phyloP scores from a whole-genome alignment of 73 alveolate species.

The Urostyla sp. region DNA sequence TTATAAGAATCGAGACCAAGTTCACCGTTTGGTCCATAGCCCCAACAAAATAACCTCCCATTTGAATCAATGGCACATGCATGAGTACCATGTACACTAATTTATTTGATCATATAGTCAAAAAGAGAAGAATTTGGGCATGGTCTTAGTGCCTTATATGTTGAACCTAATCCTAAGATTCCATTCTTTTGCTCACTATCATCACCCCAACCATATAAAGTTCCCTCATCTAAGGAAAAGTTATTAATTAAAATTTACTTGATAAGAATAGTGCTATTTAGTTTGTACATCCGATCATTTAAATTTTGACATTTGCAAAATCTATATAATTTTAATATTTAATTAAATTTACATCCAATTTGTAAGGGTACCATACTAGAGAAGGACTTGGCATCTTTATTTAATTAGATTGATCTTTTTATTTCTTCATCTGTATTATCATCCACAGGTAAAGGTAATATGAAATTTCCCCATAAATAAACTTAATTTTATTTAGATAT shows the following conservation, averaged over 20 bases:
- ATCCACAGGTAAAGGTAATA: conserved; percentile 22
- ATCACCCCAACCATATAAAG: conserved; percentile 55
- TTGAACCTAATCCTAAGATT: conserved; percentile 34
- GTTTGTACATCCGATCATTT: conserved; percentile 34
- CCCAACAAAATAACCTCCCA: conserved; percentile 60
- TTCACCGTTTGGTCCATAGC: conserved; percentile 51
- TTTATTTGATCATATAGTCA: conserved; percentile 42
- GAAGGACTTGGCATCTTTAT: background rate
- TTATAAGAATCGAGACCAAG: conserved; percentile 22
- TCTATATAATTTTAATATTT: conserved; percentile 1
- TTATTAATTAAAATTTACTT: conserved; percentile 6
- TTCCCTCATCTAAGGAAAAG: conserved; percentile 31
- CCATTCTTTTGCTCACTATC: conserved; percentile 44
- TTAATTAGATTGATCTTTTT: background rate
- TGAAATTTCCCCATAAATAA: conserved; percentile 38
- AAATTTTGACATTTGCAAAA: conserved; percentile 36
- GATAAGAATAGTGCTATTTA: conserved; percentile 48
- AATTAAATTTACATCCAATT: conserved; percentile 3
- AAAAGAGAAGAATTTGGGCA: conserved; percentile 15
- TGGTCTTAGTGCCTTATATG: conserved; percentile 36
- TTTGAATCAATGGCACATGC: conserved; percentile 51
- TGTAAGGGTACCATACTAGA: background rate
- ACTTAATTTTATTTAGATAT: conserved; percentile 17
- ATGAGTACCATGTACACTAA: conserved; percentile 47
- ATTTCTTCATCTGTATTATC: background rate